Evolutionary conservation across 768 basidiomycete species (phyloP).

Genomic region (Macrolepiota fuliginosa): DNA sequence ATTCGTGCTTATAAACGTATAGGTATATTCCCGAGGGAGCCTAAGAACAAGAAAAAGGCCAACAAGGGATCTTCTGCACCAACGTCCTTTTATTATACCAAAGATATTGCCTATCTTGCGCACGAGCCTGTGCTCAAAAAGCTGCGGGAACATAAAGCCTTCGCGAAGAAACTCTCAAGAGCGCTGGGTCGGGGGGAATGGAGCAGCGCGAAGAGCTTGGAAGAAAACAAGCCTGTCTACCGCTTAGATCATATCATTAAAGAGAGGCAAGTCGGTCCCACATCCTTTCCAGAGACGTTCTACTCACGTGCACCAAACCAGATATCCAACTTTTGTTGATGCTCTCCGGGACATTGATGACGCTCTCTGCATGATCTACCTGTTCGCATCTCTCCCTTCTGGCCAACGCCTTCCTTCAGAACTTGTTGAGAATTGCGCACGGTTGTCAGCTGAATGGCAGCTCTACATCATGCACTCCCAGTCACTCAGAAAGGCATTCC

Average conservation of each 20-base stretch:
- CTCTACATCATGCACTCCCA: slow-evolving; percentile 89
- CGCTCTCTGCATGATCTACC: slow-evolving; percentile 90
- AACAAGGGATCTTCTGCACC: slow-evolving; percentile 98
- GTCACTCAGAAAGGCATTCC: slow-evolving; percentile 84
- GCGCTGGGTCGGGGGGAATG: slow-evolving; percentile 95
- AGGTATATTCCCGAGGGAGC: slow-evolving; percentile 99
- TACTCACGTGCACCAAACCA: slow-evolving; percentile 25
- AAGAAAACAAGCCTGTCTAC: slow-evolving; percentile 91
- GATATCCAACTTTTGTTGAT: slow-evolving; percentile 96
- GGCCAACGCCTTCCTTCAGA: slow-evolving; percentile 76
- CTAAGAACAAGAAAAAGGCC: slow-evolving; percentile 84
- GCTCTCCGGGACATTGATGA: slow-evolving; percentile 97
- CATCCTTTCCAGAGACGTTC: background rate
- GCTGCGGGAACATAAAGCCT: slow-evolving; percentile 95
- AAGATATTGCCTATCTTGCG: slow-evolving; percentile 95
- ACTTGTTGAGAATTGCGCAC: slow-evolving; percentile 86
- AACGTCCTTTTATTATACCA: slow-evolving; percentile 96
- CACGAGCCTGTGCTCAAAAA: slow-evolving; percentile 95
- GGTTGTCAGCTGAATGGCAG: slow-evolving; percentile 95
- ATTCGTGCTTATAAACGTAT: slow-evolving; percentile 7
- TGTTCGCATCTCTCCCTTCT: slow-evolving; percentile 92
- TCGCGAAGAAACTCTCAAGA: slow-evolving; percentile 93
- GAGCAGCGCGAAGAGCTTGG: slow-evolving; percentile 89
- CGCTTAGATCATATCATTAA: slow-evolving; percentile 95
- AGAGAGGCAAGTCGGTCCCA: slow-evolving; percentile 67